Base-by-base conservation (phyloP, 805 yeast genomes). In the Pichia occidentalis region DNA sequence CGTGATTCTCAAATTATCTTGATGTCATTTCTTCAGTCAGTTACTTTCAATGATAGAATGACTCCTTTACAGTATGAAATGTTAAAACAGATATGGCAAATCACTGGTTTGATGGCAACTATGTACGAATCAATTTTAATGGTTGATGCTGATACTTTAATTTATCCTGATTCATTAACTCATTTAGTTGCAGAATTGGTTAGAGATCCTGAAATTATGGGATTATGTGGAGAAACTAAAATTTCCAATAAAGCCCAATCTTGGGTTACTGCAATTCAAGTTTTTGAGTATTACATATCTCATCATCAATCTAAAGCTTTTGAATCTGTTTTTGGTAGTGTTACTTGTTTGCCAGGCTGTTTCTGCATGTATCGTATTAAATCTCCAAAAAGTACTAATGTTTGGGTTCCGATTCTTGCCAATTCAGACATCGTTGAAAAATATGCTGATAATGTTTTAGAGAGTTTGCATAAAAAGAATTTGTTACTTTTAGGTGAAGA, bases 141-240 rank as follows among this genome's bases (percentile, higher is more conserved):
- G 95, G 95, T 87, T 24, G 97, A 87, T 64, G 97, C 97, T 4
- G 97, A 87, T 63, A 86, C 96, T 0, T 77, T 77, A 54, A 85
- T 87, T 3, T 85, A 69, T 58, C 94, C 95, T 0, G 95, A 88
- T 57, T 79, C 90, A 4, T 54, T 86, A 46, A 83, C 92, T 7
- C 96, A 88, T 54, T 85, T 87, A 95, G 69, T 73, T 46, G 95
- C 94, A 1, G 85, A 83, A 51, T 78, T 87, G 85, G 87, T 85
- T 17, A 80, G 75, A 51, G 90, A 87, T 55, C 95, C 95, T 0
- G 67, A 66, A 45, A 69, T 87, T 40, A 87, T 87, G 95, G 97
- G 96, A 2, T 65, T 87, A 30, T 87, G 97, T 68, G 97, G 97
- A 34, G 97, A 87, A 57, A 87, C 97, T 0, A 86, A 85, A 59